Base-by-base conservation (phyloP, 2,329 filamentous ascomycete species). In the Fusarium poae region DNA sequence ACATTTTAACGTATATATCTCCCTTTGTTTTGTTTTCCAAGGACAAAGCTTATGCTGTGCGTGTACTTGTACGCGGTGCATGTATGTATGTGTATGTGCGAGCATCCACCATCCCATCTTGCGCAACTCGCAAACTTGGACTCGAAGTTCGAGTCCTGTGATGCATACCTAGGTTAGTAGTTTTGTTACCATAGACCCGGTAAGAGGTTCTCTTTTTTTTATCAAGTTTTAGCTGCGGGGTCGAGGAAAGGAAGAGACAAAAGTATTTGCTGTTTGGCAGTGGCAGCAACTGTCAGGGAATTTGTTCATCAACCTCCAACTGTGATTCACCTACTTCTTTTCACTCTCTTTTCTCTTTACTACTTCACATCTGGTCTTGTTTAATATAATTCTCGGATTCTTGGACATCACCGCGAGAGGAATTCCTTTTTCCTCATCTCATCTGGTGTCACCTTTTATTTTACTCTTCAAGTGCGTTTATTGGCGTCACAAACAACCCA, bases 91-190 rank as follows among this genome's bases (percentile, higher is more conserved):
- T 20, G 40, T 29, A 57, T 51, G 60, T 20, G 40, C 34, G 51
- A 67, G 57, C n/a, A 39, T 40, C 34, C 45, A 43, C 9, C 46
- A 20, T 50, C 30, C 34, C 42, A 55, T 65, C 53, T 68, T 65
- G 66, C 55, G 39, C 65, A 55, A 65, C 65, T 66, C 67, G 67
- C 67, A 71, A 71, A 70, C 67, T 46, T 62, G 67, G 64, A 71
- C 67, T 70, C 67, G 67, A 70, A 68, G 45, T 54, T 54, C 58
- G 63, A 67, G 59, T 60, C 65, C 43, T 62, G 32, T 70, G 43
- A 39, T 27, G 42, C 67, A 61, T 55, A 39, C 3, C 10, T 39
- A 34, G 32, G 12, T 5, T 5, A 7, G 25, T 34, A 49, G 13
- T 29, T 35, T 35, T 25, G 21, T 35, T 48, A 29, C 59, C 59